These are phyloP conservation scores for Arthrobotrys pseudoclavata DNA, from an alignment of 2,329 filamentous ascomycete genomes.

Conservation along the genomic window DNA sequence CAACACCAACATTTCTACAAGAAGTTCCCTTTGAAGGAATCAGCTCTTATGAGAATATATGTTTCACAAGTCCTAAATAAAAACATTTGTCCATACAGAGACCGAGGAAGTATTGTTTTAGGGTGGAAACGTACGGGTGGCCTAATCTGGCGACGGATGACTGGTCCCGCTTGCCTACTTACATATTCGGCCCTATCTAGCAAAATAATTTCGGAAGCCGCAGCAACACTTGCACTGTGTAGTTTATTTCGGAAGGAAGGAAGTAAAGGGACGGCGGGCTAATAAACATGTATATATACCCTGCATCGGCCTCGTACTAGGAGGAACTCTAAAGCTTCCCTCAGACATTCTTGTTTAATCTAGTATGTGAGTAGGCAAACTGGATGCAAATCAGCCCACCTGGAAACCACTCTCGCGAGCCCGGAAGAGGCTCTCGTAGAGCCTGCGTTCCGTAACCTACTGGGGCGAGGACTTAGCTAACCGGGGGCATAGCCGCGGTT, in stretches of 20 bases:
- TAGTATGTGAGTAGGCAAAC: not conserved
- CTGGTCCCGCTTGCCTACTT: not conserved
- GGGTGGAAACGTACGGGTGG: not conserved
- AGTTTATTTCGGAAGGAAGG: not conserved
- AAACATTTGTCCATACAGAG: not conserved
- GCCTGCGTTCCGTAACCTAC: not conserved
- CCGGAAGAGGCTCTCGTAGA: not conserved
- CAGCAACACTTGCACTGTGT: not conserved
- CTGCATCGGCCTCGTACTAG: not conserved
- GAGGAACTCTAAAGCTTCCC: not conserved
- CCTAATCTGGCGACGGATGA: not conserved
- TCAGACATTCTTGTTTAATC: not conserved
- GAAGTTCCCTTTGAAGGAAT: not conserved
- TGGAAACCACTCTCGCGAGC: not conserved
- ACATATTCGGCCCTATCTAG: not conserved
- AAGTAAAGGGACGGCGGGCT: not conserved
- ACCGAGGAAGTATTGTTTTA: not conserved
- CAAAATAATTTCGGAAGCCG: not conserved
- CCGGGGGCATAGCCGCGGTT: no score
- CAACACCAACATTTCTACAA: slow-evolving; percentile 5
- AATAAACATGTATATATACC: not conserved
- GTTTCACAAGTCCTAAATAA: not conserved
- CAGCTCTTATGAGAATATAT: not conserved
- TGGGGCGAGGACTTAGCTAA: not conserved
- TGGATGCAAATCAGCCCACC: not conserved